Evolutionary conservation across 2,329 filamentous ascomycete genomes (phyloP).

Genomic region (Diaporthe sp.): DNA sequence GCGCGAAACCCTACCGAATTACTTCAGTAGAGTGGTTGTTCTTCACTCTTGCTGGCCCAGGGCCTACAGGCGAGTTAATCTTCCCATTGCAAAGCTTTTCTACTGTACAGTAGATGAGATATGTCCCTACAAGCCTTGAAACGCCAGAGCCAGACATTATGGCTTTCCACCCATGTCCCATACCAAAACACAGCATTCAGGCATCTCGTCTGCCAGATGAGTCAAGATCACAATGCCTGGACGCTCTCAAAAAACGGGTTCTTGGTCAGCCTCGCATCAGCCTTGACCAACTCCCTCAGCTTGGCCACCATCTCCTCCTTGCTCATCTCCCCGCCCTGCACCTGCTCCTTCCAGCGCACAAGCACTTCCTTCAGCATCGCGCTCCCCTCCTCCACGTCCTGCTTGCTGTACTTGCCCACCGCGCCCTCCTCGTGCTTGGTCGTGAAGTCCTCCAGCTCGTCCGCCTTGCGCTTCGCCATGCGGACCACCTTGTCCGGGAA

Average conservation of each 20-base stretch:
- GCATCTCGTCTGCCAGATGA: neutral
- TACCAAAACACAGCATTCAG: neutral
- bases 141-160: neutral
- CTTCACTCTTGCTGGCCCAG: neutral
- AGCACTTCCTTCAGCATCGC: conserved; percentile 85
- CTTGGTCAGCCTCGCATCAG: conserved; percentile 71
- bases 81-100: neutral
- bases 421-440: conserved; percentile 74
- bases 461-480: conserved; percentile 99
- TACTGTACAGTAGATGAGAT: neutral
- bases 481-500: conserved; percentile 98
- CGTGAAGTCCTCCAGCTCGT: conserved; percentile 96
- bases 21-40: neutral
- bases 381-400: conserved; percentile 91
- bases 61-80: neutral
- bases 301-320: conserved; percentile 81
- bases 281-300: conserved; percentile 82
- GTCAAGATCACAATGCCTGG: conserved; percentile 58
- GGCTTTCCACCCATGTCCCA: conserved; percentile 7
- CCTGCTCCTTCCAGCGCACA: conserved; percentile 85
- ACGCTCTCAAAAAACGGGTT: conserved; percentile 79
- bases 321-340: conserved; percentile 67
- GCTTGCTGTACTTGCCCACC: conserved; percentile 74
- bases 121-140: neutral
- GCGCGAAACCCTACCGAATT: neutral